These are phyloP conservation scores for Cichorium intybus DNA, from an alignment of 140 eudicot species.

Conservation along the genomic window DNA sequence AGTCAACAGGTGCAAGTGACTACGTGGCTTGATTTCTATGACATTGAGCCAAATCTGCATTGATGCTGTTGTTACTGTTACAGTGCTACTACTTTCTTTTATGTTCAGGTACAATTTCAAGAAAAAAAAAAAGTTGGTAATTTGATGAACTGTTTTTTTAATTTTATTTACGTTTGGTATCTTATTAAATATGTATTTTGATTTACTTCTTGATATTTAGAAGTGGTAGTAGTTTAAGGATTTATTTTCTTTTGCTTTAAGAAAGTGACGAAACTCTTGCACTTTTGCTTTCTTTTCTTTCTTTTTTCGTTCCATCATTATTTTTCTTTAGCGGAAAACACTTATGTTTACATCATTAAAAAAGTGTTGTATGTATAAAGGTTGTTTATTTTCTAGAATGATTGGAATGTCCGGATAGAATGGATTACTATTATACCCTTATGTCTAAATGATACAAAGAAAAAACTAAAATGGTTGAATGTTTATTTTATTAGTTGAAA, in stretches of 20 bases:
- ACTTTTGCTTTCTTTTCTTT: neutral
- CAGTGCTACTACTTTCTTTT: neutral
- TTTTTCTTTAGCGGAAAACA: too few species aligned
- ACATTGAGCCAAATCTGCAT: conserved; percentile 22
- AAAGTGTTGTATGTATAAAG: too few species aligned
- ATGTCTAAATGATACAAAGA: too few species aligned
- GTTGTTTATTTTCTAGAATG: too few species aligned
- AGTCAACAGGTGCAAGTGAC: conserved; percentile 23
- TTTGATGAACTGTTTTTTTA: conserved; percentile 4
- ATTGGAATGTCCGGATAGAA: too few species aligned
- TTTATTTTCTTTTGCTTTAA: conserved; percentile 5
- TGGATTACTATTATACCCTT: too few species aligned
- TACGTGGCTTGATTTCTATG: conserved; percentile 28
- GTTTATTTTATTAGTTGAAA: too few species aligned
- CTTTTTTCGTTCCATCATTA: too few species aligned
- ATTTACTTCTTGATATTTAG: conserved; percentile 24
- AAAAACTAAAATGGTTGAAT: too few species aligned
- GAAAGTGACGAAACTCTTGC: neutral
- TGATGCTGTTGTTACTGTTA: conserved; percentile 2
- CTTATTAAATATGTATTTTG: conserved; percentile 18
- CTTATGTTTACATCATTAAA: too few species aligned
- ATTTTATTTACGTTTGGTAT: neutral
- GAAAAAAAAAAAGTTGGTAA: neutral
- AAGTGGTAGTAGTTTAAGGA: conserved; percentile 22
- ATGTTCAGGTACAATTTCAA: neutral